Conservation (phyloP, 768 basidiomycete species). For the Lentinula detonsa region DNA sequence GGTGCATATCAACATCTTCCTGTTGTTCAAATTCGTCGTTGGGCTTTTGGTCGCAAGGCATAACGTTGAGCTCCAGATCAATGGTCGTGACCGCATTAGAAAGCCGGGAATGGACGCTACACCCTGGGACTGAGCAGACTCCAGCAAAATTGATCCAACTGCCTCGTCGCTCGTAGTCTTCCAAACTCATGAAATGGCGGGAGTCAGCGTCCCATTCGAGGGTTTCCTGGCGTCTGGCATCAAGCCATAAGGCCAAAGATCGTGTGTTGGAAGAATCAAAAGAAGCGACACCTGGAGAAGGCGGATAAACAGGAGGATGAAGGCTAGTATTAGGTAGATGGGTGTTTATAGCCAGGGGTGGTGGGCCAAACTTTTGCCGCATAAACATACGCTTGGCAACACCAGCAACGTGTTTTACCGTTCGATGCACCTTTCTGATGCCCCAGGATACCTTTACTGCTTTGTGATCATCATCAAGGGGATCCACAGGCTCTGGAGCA, state of each 20-base stretch:
- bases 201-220: constrained; percentile 19
- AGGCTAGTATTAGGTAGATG: constrained; percentile 12
- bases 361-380: not conserved
- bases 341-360: not conserved
- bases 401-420: constrained; percentile 19
- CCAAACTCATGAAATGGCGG: constrained; percentile 30
- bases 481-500: constrained; percentile 31
- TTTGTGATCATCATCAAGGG: constrained; percentile 12
- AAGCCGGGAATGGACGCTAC: constrained; percentile 3
- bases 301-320: constrained; percentile 10
- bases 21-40: not conserved
- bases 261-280: constrained; percentile 27
- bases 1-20: not conserved
- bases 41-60: not conserved
- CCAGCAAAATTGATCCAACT: constrained; percentile 34
- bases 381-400: constrained; percentile 15
- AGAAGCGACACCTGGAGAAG: constrained; percentile 17
- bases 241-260: constrained; percentile 30
- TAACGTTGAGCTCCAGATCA: not conserved
- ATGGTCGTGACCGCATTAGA: not conserved
- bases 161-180: constrained; percentile 41
- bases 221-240: constrained; percentile 26
- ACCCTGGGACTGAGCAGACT: constrained; percentile 11
- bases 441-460: constrained; percentile 22
- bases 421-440: constrained; percentile 23